Percentiles rank a stretch among this genome's conserved stretches.
These are phyloP conservation scores for Kitagawia praeruptora DNA, from an alignment of 129 eudicot genomes.

Conservation along the genomic window DNA sequence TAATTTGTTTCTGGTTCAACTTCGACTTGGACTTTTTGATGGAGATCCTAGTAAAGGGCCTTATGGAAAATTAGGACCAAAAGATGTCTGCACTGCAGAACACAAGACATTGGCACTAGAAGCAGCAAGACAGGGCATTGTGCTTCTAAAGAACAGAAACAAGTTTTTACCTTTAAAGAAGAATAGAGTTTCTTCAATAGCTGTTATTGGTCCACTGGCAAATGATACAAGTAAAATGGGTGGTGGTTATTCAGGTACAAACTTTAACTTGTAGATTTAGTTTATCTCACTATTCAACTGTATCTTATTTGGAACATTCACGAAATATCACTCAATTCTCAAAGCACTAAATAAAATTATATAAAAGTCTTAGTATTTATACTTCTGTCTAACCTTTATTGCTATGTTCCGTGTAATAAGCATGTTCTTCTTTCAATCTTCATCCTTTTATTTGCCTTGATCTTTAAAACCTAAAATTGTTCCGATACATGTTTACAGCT, in stretches of 20 bases:
- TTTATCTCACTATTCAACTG: background rate
- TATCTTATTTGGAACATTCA: background rate
- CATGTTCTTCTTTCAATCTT: background rate
- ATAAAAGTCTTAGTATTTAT: background rate
- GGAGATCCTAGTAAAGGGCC: constrained; percentile 51
- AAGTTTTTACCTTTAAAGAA: constrained; percentile 64
- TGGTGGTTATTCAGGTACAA: constrained; percentile 82
- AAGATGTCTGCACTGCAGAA: constrained; percentile 56
- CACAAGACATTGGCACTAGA: constrained; percentile 72
- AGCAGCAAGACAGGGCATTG: constrained; percentile 81
- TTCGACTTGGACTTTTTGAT: constrained; percentile 73
- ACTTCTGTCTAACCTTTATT: background rate
- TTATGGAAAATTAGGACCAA: constrained; percentile 51
- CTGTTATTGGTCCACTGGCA: constrained; percentile 84
- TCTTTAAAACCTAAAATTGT: background rate
- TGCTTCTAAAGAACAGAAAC: constrained; percentile 74
- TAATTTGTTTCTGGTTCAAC: constrained; percentile 61
- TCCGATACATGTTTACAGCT: background rate
- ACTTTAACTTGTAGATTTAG: background rate
- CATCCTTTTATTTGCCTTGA: background rate
- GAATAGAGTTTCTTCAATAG: constrained; percentile 48
- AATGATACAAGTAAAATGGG: constrained; percentile 46
- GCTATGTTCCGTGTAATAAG: background rate
- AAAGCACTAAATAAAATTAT: background rate
- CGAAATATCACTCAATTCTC: background rate